Base-by-base conservation (phyloP, 1,284 basidiomycete species). In the Malassezia furfur region DNA sequence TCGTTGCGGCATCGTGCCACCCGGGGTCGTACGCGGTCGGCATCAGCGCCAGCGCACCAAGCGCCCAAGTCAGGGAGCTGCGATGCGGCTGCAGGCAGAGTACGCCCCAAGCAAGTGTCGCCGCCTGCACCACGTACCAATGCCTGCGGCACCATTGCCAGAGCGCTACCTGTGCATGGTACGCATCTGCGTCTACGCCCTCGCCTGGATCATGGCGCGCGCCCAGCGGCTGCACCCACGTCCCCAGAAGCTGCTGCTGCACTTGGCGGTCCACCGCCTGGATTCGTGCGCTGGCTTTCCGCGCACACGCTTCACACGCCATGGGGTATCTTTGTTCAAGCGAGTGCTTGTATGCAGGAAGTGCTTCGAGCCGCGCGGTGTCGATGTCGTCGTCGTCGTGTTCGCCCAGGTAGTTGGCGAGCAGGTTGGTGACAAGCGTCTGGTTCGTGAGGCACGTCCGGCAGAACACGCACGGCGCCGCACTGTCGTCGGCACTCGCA, bases 371-470 rank as follows among this genome's bases (percentile, higher is more conserved):
- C 38, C 61, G 62, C 8, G 46, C 30, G 8, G 45, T 37, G 50
- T 65, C 67, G 12, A 4, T 9, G 22, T 14, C 38, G 31, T 21
- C 41, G n/a, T 31, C 56, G 2, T 58, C 52, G 25, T 67, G 66
- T 32, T 62, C 58, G 0, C 62, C 57, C 9, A 69, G 50, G 44
- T 68, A 67, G 53, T 67, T 63, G 10, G 68, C 61, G 12, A 71
- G 58, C 55, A 71, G 54, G 41, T 66, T 65, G 36, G 68, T 50
- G 5, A 61, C 62, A 19, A 71, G 54, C 11, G 65, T 61, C 45
- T 71, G 68, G 50, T 71, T 69, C 10, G 67, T 69, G 30, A 61
- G 60, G 46, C 68, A 71, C 5, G 61, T 63, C 48, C 67, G 65
- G 50, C 68, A 71, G 45, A 71, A 71, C 2, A 51, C 25, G 17